phyloP scores from a whole-genome alignment of 2,329 filamentous ascomycete genomes.

The Cyphellophora europaea region DNA sequence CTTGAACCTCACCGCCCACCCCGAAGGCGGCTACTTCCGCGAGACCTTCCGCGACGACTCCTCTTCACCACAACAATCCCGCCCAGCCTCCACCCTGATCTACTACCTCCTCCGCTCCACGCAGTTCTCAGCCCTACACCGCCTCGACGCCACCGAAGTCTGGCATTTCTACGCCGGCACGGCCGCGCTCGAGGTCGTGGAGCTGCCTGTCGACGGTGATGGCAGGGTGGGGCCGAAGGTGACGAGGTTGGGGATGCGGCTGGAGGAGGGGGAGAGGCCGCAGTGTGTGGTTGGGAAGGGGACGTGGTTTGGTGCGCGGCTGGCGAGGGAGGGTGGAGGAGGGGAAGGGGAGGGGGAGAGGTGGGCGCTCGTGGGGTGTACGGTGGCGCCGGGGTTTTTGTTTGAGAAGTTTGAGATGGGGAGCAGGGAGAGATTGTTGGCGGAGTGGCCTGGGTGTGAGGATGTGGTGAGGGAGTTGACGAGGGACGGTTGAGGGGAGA shows the following conservation, averaged over 20 bases:
- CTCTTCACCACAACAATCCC: constrained; percentile 40
- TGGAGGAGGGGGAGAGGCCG: constrained; percentile 49
- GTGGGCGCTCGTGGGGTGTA: constrained; percentile 55
- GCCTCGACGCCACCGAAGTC: constrained; percentile 47
- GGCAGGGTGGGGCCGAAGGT: too few relatives aligned
- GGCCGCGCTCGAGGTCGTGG: neutral
- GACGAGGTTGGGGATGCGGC: constrained; percentile 23
- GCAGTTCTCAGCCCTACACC: constrained; percentile 56
- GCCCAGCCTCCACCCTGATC: constrained; percentile 51
- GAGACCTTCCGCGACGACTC: constrained; percentile 53
- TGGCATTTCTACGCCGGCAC: constrained; percentile 12
- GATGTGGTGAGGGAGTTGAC: too few relatives aligned
- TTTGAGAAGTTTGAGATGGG: constrained; percentile 23
- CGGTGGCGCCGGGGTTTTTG: constrained; percentile 59
- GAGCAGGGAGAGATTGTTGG: neutral
- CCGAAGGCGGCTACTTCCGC: constrained; percentile 55
- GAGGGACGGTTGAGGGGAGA: too few relatives aligned
- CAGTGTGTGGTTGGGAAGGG: constrained; percentile 52
- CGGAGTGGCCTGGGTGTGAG: too few relatives aligned
- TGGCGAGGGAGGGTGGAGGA: constrained; percentile 51
- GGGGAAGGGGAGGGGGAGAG: constrained; percentile 40
- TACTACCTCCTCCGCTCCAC: constrained; percentile 53
- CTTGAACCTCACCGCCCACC: constrained; percentile 44
- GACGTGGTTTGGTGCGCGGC: neutral
- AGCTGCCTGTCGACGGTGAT: too few relatives aligned